Base-by-base conservation (phyloP, 2,329 filamentous ascomycete species). In the Cercospora janseana region DNA sequence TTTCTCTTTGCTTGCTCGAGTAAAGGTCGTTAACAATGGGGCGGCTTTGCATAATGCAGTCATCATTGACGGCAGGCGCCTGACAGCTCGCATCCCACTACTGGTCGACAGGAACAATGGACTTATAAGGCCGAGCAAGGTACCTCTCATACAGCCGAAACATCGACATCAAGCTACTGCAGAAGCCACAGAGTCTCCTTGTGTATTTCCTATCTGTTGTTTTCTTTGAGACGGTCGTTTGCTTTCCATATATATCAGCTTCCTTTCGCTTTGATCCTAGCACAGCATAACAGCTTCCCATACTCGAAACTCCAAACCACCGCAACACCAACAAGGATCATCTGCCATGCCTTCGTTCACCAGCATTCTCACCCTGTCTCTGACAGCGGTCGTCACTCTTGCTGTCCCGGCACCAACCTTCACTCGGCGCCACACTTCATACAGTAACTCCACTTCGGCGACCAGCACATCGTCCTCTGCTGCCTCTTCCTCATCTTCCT, bases 341-440 rank as follows among this genome's bases (percentile, higher is more conserved):
- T 23, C 32, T 1, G 21, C 27, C 27, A 54, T 54, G 52, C 21
- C 42, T 23, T 47, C 52, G 13, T 16, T 45, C 31, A 44, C 2
- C 35, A 27, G 18, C 24, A 27, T 54, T 10, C 4, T 38, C 8
- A 5, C 34, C 16, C 10, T 51, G 4, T 49, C 48, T 48, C 28
- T 47, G 27, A 26, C 47, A 28, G 18, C 48, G 13, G 18, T 51
- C 29, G 16, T 18, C 16, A 18, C 40, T 13, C 47, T 45, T 26
- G 50, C 50, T 9, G 50, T 45, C 34, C 50, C 52, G 4, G 43
- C 47, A 49, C 65, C 42, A 60, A 57, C 20, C 50, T 48, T 16
- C 60, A 59, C 49, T 64, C 56, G 37, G 59, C 52, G 41, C 32
- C 55, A 37, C 58, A 66, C 38, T 62, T 66, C 49, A 47, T 56